Base-by-base conservation (phyloP, 768 basidiomycete genomes). In the Serendipita sp. region DNA sequence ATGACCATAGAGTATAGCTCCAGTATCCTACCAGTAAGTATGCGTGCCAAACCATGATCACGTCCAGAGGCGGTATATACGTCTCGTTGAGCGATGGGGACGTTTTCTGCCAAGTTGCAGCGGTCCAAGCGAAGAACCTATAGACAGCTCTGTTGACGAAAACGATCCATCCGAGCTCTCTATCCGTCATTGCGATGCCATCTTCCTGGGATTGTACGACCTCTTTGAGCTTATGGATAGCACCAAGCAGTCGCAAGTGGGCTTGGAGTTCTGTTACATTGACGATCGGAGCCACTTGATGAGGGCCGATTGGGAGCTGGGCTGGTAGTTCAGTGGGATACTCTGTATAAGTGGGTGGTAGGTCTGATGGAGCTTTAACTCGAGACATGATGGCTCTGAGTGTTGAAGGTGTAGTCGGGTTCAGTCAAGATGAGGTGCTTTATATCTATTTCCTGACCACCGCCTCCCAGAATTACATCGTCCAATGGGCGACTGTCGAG, bases 1-100 rank as follows among this genome's bases (percentile, higher is more conserved):
- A 65, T 65, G 66, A 32, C 24, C 24, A 65, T 68, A 3, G 65
- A 63, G 41, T 68, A 67, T 65, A 65, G 67, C 18, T 66, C 68
- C 66, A 68, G 65, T 16, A 66, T 18, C 3, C 67, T 63, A 54
- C 67, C 68, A 18, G 66, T 41, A 24, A 65, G 46, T 7, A 63
- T 66, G 32, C 24, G 24, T 24, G 24, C 24, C 24, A 24, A 24
- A 24, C 24, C 24, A 24, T 24, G 24, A 24, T 24, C 24, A 24
- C 24, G 24, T 24, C 24, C 24, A 24, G 24, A 24, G 24, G 24
- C 24, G 24, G 24, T 24, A 63, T 54, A 10, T 16, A 16, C 11
- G 53, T 54, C 24, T 54, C 53, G 28, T 54, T 30, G 13, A 54
- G 30, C 24, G 16, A 15, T 15, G 53, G 53, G 11, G 11, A 11